Base-by-base conservation (phyloP, 352 stramenopile species). In the Globisporangium alternatum region DNA sequence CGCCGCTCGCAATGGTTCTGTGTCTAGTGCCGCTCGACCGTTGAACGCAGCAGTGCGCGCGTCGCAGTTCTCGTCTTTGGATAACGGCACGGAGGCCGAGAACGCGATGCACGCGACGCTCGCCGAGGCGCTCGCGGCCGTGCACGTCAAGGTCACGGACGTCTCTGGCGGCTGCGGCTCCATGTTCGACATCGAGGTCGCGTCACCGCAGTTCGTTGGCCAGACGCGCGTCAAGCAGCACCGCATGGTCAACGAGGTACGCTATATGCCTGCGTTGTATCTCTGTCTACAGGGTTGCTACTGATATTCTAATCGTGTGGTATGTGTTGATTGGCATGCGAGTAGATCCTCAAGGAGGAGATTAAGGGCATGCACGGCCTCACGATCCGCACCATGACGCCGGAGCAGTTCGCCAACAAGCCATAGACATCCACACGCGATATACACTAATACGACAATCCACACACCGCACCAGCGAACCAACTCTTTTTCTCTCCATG, bases 121-220 rank as follows among this genome's bases (percentile, higher is more conserved):
- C 30, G 61, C 70, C 64, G 47, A 65, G 58, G 71, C 80, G 49
- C 76, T 96, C 43, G 73, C 86, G 41, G 85, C 88, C 21, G 77
- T 81, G 48, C 80, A 95, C 70, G 86, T 95, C 56, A 89, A 91
- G 53, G 87, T 97, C 28, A 76, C 81, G 25, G 89, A 97, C 70
- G 86, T 97, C 30, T 96, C 88, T 19, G 89, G 89, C 60, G 89
- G 89, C 60, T 97, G 89, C 63, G 89, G 89, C 61, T 89, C 85
- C 66, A 95, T 95, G 85, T 97, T 89, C 69, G 78, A 96, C 65
- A 80, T 97, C 44, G 81, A 95, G 63, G 86, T 97, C 22, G 84
- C 78, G 37, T 97, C 89, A 19, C 62, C 84, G 35, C 75, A 83
- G 45, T 97, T 97, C 33, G 70, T 70, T 3, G 87, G 87, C 25